These are phyloP conservation scores for Farysia itapuensis DNA, from an alignment of 1,284 basidiomycete species.

Conservation along the genomic window DNA sequence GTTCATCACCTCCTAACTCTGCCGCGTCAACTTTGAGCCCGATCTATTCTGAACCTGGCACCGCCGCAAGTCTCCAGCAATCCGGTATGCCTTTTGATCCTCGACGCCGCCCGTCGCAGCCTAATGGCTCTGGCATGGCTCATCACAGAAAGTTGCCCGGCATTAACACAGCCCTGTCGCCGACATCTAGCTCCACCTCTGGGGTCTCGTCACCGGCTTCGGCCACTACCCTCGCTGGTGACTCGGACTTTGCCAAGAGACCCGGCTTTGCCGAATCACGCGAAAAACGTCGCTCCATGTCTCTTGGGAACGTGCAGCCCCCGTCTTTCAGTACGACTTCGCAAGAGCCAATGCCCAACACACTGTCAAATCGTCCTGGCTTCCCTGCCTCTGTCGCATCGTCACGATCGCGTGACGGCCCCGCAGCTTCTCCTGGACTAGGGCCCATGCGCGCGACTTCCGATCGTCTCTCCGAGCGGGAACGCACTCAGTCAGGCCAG, in stretches of 20 bases:
- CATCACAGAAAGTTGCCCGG: not conserved
- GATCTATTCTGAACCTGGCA: too few relatives aligned
- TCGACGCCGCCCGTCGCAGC: not conserved
- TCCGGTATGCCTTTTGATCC: too few relatives aligned
- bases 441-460: slow-evolving; percentile 45
- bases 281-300: slow-evolving; percentile 21
- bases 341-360: not conserved
- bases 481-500: slow-evolving; percentile 28
- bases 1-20: slow-evolving; percentile 9
- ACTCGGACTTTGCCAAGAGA: slow-evolving; percentile 15
- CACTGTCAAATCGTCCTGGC: slow-evolving; percentile 3
- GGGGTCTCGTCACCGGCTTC: slow-evolving; percentile 20
- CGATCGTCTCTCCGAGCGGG: slow-evolving; percentile 41
- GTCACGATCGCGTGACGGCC: slow-evolving; percentile 22
- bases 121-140: not conserved
- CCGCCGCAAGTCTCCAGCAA: too few relatives aligned
- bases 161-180: slow-evolving; percentile 9
- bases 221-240: slow-evolving; percentile 1
- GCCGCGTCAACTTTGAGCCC: too few relatives aligned
- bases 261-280: slow-evolving; percentile 36
- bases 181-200: slow-evolving; percentile 5
- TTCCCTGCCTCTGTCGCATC: slow-evolving; percentile 24
- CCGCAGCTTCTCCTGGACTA: slow-evolving; percentile 21
- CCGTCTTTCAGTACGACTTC: not conserved
- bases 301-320: slow-evolving; percentile 9